Conservation (phyloP, 306 rosid species). For the Inga laurina region DNA sequence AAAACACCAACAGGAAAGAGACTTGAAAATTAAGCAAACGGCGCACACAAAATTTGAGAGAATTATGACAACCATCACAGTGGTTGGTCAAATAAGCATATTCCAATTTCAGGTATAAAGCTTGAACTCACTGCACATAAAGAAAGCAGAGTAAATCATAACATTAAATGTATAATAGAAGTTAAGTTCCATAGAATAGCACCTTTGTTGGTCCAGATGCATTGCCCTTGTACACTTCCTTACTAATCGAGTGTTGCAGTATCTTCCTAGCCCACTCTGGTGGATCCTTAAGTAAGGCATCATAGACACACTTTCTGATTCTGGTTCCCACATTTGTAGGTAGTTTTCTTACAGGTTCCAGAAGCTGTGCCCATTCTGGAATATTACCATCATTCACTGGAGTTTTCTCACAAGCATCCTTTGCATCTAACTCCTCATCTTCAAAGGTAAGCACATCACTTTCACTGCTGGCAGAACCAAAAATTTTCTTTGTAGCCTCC, state of each 20-base stretch:
- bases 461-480: constrained; percentile 65
- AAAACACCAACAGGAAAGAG: background rate
- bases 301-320: constrained; percentile 92
- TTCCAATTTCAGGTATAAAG: background rate
- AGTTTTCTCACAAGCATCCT: constrained; percentile 50
- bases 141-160: background rate
- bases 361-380: constrained; percentile 89
- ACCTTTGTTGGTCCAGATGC: constrained; percentile 99
- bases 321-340: constrained; percentile 99
- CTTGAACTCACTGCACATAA: background rate
- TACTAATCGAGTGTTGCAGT: constrained; percentile 89
- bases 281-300: constrained; percentile 74
- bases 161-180: constrained; percentile 20
- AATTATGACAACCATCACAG: background rate
- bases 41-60: background rate
- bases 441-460: constrained; percentile 70
- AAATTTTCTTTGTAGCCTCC: constrained; percentile 80
- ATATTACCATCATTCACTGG: constrained; percentile 54
- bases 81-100: background rate
- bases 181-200: constrained; percentile 37
- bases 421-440: constrained; percentile 73
- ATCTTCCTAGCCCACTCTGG: constrained; percentile 93
- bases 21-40: background rate
- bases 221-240: constrained; percentile 97
- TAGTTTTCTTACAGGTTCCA: constrained; percentile 93